These are phyloP conservation scores for Penicilliopsis zonata DNA, from an alignment of 495 filamentous ascomycete genomes.

Conservation along the genomic window DNA sequence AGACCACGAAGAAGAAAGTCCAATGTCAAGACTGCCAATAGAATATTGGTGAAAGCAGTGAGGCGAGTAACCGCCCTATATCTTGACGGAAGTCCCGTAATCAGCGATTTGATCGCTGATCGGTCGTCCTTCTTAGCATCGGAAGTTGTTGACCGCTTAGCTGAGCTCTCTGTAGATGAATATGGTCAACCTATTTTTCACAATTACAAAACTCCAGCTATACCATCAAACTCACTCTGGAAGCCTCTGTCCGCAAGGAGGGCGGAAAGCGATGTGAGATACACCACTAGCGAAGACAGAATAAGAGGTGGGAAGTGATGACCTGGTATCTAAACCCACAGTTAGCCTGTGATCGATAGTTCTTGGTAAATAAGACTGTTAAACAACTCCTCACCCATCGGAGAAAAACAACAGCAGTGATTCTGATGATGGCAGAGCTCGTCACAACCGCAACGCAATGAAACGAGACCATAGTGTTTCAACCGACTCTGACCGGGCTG, in stretches of 20 bases:
- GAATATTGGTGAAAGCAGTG: conserved; percentile 59
- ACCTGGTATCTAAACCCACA: conserved; percentile 43
- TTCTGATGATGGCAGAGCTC: conserved; percentile 51
- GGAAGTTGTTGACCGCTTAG: neutral
- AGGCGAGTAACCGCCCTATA: conserved; percentile 44
- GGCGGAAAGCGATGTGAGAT: conserved; percentile 49
- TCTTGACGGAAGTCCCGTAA: no score
- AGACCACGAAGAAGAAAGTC: conserved; percentile 66
- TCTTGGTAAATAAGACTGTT: neutral
- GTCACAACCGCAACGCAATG: conserved; percentile 17
- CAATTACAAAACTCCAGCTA: neutral
- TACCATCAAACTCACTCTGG: neutral
- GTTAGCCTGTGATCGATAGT: conserved; percentile 6
- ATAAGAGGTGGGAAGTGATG: conserved; percentile 51
- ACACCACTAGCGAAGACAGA: conserved; percentile 59
- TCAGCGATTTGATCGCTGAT: conserved; percentile 44
- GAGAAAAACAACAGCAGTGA: conserved; percentile 60
- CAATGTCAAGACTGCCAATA: conserved; percentile 49
- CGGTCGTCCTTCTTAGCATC: conserved; percentile 13
- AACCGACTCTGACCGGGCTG: no score
- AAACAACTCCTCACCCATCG: conserved; percentile 57
- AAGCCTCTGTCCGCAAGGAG: conserved; percentile 10
- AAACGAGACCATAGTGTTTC: conserved; percentile 18
- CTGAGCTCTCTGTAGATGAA: neutral
- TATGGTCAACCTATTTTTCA: neutral